Evolutionary conservation across 2,329 filamentous ascomycete species (phyloP).

Genomic region (Trichoderma lentiforme): DNA sequence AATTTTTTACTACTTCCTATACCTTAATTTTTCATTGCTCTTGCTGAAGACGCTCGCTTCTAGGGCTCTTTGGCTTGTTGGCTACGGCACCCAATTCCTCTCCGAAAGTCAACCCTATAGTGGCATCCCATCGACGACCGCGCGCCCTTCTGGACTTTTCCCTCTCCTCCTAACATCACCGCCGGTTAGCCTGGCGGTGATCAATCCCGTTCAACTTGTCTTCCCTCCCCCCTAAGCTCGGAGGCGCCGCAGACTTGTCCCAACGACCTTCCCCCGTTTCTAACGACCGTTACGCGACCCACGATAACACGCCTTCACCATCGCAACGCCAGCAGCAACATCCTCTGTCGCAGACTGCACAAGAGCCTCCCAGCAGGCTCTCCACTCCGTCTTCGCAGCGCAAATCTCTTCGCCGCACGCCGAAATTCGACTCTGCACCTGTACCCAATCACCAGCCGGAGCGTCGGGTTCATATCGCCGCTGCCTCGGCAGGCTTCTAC

Average conservation of each 20-base stretch:
- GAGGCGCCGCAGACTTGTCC: constrained; percentile 46
- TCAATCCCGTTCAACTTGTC: constrained; percentile 45
- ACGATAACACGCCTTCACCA: constrained; percentile 44
- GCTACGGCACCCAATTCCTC: background rate
- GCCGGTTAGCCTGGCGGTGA: constrained; percentile 38
- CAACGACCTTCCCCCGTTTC: constrained; percentile 38
- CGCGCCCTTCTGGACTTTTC: background rate
- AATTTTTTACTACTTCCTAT: background rate
- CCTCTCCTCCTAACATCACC: constrained; percentile 26
- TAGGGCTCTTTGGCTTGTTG: background rate
- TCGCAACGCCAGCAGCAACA: constrained; percentile 45
- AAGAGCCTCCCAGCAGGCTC: constrained; percentile 40
- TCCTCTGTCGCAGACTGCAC: constrained; percentile 27
- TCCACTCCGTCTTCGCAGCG: constrained; percentile 46
- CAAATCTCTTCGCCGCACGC: constrained; percentile 49
- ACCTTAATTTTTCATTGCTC: background rate
- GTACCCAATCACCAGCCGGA: constrained; percentile 41
- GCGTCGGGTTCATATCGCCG: constrained; percentile 43
- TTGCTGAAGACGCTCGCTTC: background rate
- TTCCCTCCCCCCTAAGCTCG: constrained; percentile 35
- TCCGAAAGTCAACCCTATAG: background rate
- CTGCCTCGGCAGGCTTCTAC: constrained; percentile 47
- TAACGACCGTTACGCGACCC: constrained; percentile 55
- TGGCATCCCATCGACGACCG: background rate
- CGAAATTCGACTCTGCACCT: constrained; percentile 46